phyloP scores from a whole-genome alignment of 495 filamentous ascomycete species.

The Tirmania nivea region DNA sequence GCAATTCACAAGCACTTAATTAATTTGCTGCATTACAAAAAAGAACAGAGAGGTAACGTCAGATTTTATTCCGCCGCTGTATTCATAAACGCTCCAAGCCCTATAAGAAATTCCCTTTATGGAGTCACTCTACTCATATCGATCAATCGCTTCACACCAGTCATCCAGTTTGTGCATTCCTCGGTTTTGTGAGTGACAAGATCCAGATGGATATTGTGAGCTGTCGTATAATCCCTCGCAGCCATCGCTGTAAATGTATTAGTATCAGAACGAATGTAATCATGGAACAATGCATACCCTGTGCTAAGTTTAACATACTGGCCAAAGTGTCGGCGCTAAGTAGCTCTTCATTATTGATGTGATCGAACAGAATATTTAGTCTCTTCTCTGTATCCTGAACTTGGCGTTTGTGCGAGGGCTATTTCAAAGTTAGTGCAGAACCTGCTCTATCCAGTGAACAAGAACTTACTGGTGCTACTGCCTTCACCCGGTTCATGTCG shows the following conservation, averaged over 20 bases:
- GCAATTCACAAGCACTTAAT: too few species aligned
- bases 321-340: constrained; percentile 61
- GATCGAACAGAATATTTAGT: constrained; percentile 77
- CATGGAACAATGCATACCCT: constrained; percentile 7
- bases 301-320: constrained; percentile 29
- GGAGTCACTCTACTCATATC: constrained; percentile 71
- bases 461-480: constrained; percentile 39
- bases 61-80: too few species aligned
- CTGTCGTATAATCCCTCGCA: constrained; percentile 51
- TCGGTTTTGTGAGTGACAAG: constrained; percentile 62
- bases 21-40: too few species aligned
- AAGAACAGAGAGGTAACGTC: too few species aligned
- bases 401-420: constrained; percentile 50
- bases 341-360: constrained; percentile 85
- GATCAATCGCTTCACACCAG: constrained; percentile 79
- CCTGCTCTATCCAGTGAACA: too few species aligned
- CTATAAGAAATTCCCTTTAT: constrained; percentile 4
- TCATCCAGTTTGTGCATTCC: constrained; percentile 91
- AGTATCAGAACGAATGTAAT: constrained; percentile 22
- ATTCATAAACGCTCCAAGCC: too few species aligned
- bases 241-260: constrained; percentile 42
- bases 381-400: constrained; percentile 85
- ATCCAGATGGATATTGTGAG: constrained; percentile 52
- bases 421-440: not conserved
- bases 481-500: constrained; percentile 74